Evolutionary conservation across 2,329 filamentous ascomycete genomes (phyloP), one percentile per base, ranked within the genome.

Genomic region (Ceratocystis variospora): DNA sequence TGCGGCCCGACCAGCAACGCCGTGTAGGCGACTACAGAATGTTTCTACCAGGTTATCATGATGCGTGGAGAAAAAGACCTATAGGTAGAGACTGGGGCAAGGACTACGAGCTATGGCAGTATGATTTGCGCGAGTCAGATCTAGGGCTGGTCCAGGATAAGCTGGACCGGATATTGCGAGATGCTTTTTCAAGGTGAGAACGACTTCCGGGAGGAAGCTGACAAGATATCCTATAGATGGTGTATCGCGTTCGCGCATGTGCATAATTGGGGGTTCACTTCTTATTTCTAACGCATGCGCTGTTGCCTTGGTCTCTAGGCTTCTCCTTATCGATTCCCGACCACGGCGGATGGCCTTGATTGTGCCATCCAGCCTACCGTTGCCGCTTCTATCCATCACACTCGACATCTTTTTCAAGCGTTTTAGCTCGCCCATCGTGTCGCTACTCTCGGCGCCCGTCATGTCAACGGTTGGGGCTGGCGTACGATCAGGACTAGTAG

Each of bases 101-200:
- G 31, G 82, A 85, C 8, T 77, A 84, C 70, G 86, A 96, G 77
- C 79, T 97, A 50, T 99, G 92, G 87, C 81, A 81, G 66, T 81
- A 84, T 71, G 89, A 97, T 73, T 71, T 96, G 68, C 81, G 86
- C 64, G 79, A 83, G 8, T 73, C 89, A 12, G 89, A 97, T 72
- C 73, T 96, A 68, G 90, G 87, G 0, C 77, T 97, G 61, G 83
- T 96, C 0, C 85, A 88, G 69, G 93, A 97, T 74, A 93, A 89
- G 75, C 80, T 99, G 64, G 94, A 96, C 74, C 82, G 91, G 64
- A 84, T 87, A 5, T 76, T 97, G 71, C 82, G 91, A 64, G 89
- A 93, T 71, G 87, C 88, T 10, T 92, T 94, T 73, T 87, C 87
- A 69, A 92, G 88, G 80, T 91, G 82, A 73, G 64, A 66, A 15